Evolutionary conservation across 2,329 filamentous ascomycete genomes (phyloP), one percentile per base, ranked within the genome.

Genomic region (Cladosporium cucumerinum): DNA sequence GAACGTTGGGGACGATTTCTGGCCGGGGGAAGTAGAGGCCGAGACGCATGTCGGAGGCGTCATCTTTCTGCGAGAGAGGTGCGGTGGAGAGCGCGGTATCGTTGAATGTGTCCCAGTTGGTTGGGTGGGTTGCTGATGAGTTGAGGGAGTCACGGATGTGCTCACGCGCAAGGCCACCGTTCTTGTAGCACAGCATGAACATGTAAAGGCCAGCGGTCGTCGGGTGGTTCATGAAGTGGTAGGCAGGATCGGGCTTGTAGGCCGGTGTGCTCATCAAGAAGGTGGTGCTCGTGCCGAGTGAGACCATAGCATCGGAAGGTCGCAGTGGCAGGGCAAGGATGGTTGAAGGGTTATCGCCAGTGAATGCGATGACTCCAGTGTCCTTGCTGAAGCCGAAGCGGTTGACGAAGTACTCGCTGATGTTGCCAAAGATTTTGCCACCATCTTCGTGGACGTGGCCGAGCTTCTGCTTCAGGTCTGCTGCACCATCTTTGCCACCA

Each of bases 101-200:
- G 82, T 98, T 95, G 83, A 98, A 99, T 60, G 78, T 83, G 59
- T 86, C 85, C 95, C 95, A 99, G 12, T 83, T 81, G 5, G 78
- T 70, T 18, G 57, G 34, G 57, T 65, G 32, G 11, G 81, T 76
- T 28, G 79, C 78, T 25, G 80, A 77, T 48, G 76, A 72, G 67
- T 92, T 89, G 61, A 98, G 86, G 0, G 86, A 84, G 74, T 99
- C 92, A 63, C 95, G 90, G 67, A 98, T 87, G 72, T 91, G 88
- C 76, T 99, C 95, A 52, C 95, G 90, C 1, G 95, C 94, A 1
- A 98, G 87, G 2, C 93, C 93, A 70, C 95, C 95, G 79, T 99
- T 99, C 80, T 98, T 98, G 83, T 98, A 99, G 84, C 95, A 99
- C 39, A 99, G 87, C 95, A 99, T 99, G 80, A 99, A 98, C 95